These are phyloP conservation scores for Apiospora aurea DNA, from an alignment of 2,329 filamentous ascomycete genomes.

Conservation along the genomic window DNA sequence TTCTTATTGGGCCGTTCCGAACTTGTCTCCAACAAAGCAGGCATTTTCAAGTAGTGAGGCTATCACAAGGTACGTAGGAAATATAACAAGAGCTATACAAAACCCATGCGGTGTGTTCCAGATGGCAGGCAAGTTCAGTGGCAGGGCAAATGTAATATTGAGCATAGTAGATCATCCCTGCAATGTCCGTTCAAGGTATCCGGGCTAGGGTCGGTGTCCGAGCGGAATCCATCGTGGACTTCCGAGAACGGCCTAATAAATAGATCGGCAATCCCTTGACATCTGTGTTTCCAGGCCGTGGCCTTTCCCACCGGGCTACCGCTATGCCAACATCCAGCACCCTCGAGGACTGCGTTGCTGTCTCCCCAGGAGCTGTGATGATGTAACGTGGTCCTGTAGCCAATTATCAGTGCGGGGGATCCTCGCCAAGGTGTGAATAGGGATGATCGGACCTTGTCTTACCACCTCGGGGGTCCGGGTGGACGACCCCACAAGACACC, in stretches of 20 bases:
- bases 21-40: not conserved
- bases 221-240: not conserved
- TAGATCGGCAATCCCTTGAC: not conserved
- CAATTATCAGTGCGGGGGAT: not conserved
- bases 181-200: not conserved
- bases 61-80: not conserved
- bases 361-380: not conserved
- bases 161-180: not conserved
- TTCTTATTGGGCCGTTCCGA: not conserved
- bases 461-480: slow-evolving; percentile 16
- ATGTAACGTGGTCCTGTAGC: not conserved
- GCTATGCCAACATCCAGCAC: not conserved
- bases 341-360: not conserved
- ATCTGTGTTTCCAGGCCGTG: not conserved
- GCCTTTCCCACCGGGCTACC: too few species aligned
- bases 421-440: not conserved
- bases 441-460: not conserved
- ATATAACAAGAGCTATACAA: not conserved
- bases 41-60: not conserved
- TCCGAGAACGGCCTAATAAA: not conserved
- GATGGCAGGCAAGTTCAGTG: not conserved
- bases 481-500: slow-evolving; percentile 25
- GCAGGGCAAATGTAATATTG: not conserved
- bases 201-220: not conserved
- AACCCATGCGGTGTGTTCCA: not conserved